phyloP scores from a whole-genome alignment of 352 stramenopile genomes.

The Phytophthora capsici region DNA sequence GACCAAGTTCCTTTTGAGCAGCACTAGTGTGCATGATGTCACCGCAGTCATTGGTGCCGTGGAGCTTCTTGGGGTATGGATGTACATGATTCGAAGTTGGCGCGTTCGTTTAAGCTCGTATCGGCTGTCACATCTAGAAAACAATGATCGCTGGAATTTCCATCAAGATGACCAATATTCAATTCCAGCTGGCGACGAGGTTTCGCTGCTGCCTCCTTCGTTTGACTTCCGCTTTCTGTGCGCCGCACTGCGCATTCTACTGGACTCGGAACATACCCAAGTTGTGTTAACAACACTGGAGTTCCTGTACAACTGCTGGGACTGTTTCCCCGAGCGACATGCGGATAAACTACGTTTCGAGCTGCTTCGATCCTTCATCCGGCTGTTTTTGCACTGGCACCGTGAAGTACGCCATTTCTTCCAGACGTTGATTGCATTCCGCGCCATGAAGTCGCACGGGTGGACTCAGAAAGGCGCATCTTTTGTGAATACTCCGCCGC shows the following conservation, averaged over 20 bases:
- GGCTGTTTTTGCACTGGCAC: conserved; percentile 89
- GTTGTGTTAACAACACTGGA: conserved; percentile 88
- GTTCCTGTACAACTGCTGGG: conserved; percentile 91
- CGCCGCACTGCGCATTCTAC: conserved; percentile 76
- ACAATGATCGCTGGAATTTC: conserved; percentile 92
- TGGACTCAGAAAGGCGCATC: conserved; percentile 88
- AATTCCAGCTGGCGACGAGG: conserved; percentile 86
- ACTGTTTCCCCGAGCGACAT: conserved; percentile 89
- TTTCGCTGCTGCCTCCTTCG: conserved; percentile 83
- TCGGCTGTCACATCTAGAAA: conserved; percentile 86
- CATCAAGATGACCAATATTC: conserved; percentile 91
- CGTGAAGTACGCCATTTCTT: conserved; percentile 89
- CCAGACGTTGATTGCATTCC: conserved; percentile 86
- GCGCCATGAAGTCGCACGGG: conserved; percentile 85
- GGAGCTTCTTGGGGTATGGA: conserved; percentile 89
- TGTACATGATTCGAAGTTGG: conserved; percentile 94
- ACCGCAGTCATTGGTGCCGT: conserved; percentile 87
- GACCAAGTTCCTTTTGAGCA: conserved; percentile 90
- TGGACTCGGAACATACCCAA: conserved; percentile 87
- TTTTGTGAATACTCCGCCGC: conserved; percentile 88
- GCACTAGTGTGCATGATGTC: conserved; percentile 88
- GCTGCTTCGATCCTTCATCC: conserved; percentile 77
- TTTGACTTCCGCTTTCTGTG: conserved; percentile 91
- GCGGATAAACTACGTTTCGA: conserved; percentile 88
- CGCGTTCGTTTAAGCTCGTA: conserved; percentile 87